Evolutionary conservation across 768 basidiomycete species (phyloP), one percentile per base, ranked within the genome.

Genomic region (Thelephora ganbajun): DNA sequence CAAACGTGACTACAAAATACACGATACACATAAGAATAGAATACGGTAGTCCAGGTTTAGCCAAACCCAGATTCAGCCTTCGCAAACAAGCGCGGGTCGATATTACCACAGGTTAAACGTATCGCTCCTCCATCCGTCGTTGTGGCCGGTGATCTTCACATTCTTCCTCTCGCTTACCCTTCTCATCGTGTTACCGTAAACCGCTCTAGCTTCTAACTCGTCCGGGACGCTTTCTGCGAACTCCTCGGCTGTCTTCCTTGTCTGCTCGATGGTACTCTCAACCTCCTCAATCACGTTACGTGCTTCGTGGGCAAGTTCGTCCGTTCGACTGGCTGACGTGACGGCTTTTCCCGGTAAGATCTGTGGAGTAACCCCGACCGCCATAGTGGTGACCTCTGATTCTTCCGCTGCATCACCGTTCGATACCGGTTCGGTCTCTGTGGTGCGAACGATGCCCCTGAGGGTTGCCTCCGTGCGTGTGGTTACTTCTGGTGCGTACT

Each of bases 61-160:
- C n/a, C n/a, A n/a, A n/a, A n/a, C n/a, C n/a, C n/a, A n/a, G n/a
- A n/a, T n/a, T n/a, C n/a, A n/a, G n/a, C n/a, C n/a, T n/a, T n/a
- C n/a, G n/a, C n/a, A n/a, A n/a, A n/a, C n/a, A n/a, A n/a, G n/a
- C n/a, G n/a, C n/a, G n/a, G n/a, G n/a, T n/a, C n/a, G 26, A 30
- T 9, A 41, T 46, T 43, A 51, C 50, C 56, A 72, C 67, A 66
- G 67, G 69, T 67, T 71, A 69, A 66, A 74, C 65, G 56, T 71
- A 68, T 60, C 66, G 64, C 66, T 74, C 69, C 66, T 72, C 72
- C 51, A 76, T 64, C 55, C 58, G 4, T 39, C 22, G 11, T 42
- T 45, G 33, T 46, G 23, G 20, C 41, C 33, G 20, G 53, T 51
- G 7, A 45, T 30, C 26, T 30, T 9, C 18, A 11, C 48, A 18